Conservation (phyloP, 495 filamentous ascomycete genomes). For the Daldinia vernicosa region DNA sequence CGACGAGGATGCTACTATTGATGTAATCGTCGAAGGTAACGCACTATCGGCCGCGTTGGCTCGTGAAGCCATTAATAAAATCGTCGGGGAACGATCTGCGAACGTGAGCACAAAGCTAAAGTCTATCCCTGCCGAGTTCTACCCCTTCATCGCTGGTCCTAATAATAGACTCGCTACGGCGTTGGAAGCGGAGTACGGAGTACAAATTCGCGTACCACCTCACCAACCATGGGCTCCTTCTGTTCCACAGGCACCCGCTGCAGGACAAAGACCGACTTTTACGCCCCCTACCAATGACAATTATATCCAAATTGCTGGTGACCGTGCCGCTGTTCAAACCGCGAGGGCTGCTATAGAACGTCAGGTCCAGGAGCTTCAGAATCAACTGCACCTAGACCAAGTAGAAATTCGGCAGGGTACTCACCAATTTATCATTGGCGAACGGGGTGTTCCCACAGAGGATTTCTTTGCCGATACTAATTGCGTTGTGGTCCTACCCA, state of each 20-base stretch:
- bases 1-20: constrained; percentile 83
- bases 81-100: constrained; percentile 84
- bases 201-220: constrained; percentile 81
- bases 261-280: constrained; percentile 73
- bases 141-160: constrained; percentile 91
- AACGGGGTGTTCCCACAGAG: constrained; percentile 77
- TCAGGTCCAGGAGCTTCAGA: constrained; percentile 73
- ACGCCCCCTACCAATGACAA: constrained; percentile 67
- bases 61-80: constrained; percentile 78
- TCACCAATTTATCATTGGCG: constrained; percentile 91
- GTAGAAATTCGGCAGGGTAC: constrained; percentile 77
- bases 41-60: constrained; percentile 83
- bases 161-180: constrained; percentile 71
- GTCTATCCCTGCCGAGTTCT: constrained; percentile 88
- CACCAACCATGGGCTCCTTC: constrained; percentile 77
- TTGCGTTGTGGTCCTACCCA: constrained; percentile 85
- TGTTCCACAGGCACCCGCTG: constrained; percentile 69
- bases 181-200: constrained; percentile 69
- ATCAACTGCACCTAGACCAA: constrained; percentile 73
- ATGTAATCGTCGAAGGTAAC: constrained; percentile 90
- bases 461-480: constrained; percentile 91
- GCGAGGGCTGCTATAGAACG: constrained; percentile 82
- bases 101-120: constrained; percentile 80
- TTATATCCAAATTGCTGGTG: constrained; percentile 85
- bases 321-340: constrained; percentile 81